Conservation (phyloP, 2,329 filamentous ascomycete genomes). For the Pestalotiopsis sp. region DNA sequence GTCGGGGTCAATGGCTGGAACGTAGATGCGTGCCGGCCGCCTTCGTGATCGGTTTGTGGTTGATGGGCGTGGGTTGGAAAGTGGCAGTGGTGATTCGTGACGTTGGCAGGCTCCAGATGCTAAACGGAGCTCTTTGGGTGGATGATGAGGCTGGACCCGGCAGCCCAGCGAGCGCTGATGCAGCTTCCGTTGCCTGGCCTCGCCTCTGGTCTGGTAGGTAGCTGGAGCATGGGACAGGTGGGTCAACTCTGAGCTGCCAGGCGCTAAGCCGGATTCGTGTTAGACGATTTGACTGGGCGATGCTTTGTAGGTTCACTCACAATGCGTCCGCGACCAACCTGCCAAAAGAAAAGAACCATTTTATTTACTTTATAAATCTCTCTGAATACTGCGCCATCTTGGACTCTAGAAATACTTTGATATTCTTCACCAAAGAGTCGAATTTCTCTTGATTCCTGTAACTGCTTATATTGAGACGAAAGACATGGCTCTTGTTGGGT, state of each 20-base stretch:
- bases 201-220: not conserved
- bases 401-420: not conserved
- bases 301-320: not conserved
- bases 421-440: not conserved
- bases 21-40: not conserved
- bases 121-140: constrained; percentile 5
- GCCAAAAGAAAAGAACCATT: too few species aligned
- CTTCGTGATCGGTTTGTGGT: not conserved
- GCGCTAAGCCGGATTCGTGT: not conserved
- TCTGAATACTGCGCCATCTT: too few species aligned
- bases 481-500: constrained; percentile 28
- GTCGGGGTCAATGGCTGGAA: not conserved
- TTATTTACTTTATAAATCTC: too few species aligned
- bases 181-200: constrained; percentile 17
- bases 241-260: not conserved
- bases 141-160: constrained; percentile 7
- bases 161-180: constrained; percentile 12
- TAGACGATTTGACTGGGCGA: not conserved
- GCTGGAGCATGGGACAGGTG: not conserved
- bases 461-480: not conserved
- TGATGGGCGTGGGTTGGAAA: not conserved
- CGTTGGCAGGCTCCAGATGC: not conserved
- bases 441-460: not conserved
- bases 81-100: not conserved
- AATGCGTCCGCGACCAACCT: too few species aligned